Conservation (phyloP, 1,284 basidiomycete genomes). For the Pseudozyma pruni region DNA sequence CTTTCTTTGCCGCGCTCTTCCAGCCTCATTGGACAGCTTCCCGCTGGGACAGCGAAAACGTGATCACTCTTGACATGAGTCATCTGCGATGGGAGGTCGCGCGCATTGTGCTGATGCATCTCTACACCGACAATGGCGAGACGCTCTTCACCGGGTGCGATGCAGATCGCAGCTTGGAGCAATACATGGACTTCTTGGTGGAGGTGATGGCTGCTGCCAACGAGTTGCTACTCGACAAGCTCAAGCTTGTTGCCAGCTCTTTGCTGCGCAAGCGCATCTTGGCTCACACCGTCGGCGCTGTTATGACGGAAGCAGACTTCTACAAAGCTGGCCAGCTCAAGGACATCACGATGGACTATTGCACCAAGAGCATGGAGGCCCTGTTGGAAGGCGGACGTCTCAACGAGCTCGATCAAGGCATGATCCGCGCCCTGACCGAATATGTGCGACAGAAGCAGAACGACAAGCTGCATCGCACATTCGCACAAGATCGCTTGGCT, state of each 20-base stretch:
- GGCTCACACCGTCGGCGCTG: conserved; percentile 80
- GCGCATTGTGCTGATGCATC: conserved; percentile 79
- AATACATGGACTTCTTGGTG: conserved; percentile 86
- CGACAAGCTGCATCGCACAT: conserved; percentile 76
- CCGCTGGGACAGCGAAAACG: conserved; percentile 73
- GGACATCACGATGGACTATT: conserved; percentile 81
- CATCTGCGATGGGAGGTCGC: conserved; percentile 82
- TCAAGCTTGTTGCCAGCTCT: conserved; percentile 83
- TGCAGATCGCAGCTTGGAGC: conserved; percentile 73
- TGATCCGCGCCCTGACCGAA: conserved; percentile 77
- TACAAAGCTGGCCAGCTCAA: conserved; percentile 80
- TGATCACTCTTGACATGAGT: conserved; percentile 76
- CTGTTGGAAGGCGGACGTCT: conserved; percentile 84
- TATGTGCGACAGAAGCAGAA: conserved; percentile 77
- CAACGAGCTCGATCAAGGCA: conserved; percentile 75
- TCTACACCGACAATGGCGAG: conserved; percentile 81
- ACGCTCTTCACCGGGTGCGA: conserved; percentile 74
- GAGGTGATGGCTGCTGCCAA: conserved; percentile 87
- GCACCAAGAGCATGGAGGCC: conserved; percentile 85
- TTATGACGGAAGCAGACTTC: conserved; percentile 84
- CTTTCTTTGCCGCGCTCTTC: conserved; percentile 88
- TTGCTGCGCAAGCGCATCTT: conserved; percentile 72
- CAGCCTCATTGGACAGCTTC: conserved; percentile 81
- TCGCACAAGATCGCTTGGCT: conserved; percentile 74
- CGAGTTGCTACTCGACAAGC: conserved; percentile 85